Base-by-base conservation (phyloP, 1,284 basidiomycete genomes). In the Rhodotorula sp. region DNA sequence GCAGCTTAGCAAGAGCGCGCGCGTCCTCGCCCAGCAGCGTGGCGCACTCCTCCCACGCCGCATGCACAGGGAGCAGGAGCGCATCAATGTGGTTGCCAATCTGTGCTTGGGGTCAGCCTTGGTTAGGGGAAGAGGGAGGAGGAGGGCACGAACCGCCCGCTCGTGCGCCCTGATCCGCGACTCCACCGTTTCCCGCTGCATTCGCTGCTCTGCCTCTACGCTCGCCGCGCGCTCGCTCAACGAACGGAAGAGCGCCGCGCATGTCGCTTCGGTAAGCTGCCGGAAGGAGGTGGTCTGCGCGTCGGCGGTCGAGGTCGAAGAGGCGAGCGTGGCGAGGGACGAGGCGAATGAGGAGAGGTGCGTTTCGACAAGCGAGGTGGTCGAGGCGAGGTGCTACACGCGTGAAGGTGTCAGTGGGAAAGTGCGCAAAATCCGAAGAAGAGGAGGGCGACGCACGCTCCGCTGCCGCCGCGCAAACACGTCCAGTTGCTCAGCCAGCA, bases 211-310 rank as follows among this genome's bases (percentile, higher is more conserved):
- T 37, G 15, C 29, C 56, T 57, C 63, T 29, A 57, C 48, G 5
- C 27, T 4, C 2, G 15, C 39, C 1, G 36, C 34, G 1, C 55
- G 32, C 13, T 29, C 25, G 8, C 13, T 17, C 17, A 74, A n/a
- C 10, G 41, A 7, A 5, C 25, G 27, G 15, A 69, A 48, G n/a
- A 76, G 58, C 12, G 53, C 55, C 19, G 27, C 34, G 51, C 73
- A 67, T 12, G 64, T 68, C 21, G n/a, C 44, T 12, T 74, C 74
- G 46, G 77, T 61, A 25, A 74, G 51, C 5, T 61, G n/a, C 2
- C 65, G 61, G 61, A 74, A 78, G 3, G 10, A 27, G 25, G 27
- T 10, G 0, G 60, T 27, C 3, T 51, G 34, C 5, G 39, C 25
- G 2, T 22, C 10, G 12, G 53, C 10, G 9, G 41, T 21, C 8